Evolutionary conservation across 108 stramenopile genomes (phyloP), one percentile per base, ranked within the genome.

Genomic region (Pseudonitzschia multiseries): DNA sequence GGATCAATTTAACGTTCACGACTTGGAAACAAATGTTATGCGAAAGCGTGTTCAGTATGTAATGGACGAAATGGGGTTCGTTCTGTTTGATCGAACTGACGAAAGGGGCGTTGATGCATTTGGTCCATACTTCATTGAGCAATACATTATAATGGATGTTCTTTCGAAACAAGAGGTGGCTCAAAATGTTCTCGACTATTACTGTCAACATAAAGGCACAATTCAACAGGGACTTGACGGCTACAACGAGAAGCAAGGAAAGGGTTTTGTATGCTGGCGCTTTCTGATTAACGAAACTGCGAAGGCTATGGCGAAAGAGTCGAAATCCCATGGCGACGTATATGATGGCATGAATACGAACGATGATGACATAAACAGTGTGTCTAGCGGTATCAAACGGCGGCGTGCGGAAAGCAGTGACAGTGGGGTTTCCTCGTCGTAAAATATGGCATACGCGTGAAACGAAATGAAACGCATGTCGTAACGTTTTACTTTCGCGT

Each of bases 101-200:
- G 48, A 26, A 10, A 77, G 65, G 57, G 22, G 41, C 18, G 26
- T 77, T n/a, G 76, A 70, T 48, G 26, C 32, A 13, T 77, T 77
- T 71, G 76, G 76, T 27, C 76, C 76, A 40, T 77, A 77, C 54
- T 70, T 48, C 21, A 51, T 77, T 29, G 76, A 77, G 46, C 76
- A 77, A n/a, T 77, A 77, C 63, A 77, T 77, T 65, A 41, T 77
- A 24, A 70, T 77, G 76, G 76, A 77, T n/a, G 29, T 77, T 40
- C 64, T 77, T 4, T 77, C 76, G 18, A 77, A 77, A 52, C 76
- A 71, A 26, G 76, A 77, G 27, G 65, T 77, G 20, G 53, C 70
- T 22, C 76, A 71, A 51, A 77, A 77, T 57, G 76, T 77, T n/a
- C 28, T 77, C 14, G 76, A 77, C 24, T 71, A 77, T 6, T 77